Base-by-base conservation (phyloP, 108 stramenopile genomes). In the Pseudonitzschia multiseries region DNA sequence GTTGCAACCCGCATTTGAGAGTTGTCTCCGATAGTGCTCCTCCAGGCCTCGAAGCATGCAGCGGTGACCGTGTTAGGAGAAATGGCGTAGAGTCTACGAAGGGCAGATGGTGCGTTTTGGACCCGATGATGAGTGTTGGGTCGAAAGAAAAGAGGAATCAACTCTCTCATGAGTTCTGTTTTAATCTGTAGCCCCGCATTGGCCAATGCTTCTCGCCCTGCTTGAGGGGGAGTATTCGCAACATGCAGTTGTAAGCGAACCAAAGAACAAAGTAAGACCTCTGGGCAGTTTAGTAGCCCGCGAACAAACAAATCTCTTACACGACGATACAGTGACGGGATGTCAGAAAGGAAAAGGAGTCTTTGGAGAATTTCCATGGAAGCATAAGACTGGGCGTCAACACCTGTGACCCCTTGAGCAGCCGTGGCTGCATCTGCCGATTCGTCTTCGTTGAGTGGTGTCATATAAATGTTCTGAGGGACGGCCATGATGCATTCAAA, bases 141-240 rank as follows among this genome's bases (percentile, higher is more conserved):
- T 68, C 88, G 82, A 77, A 98, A 98, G 79, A 96, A 96, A 20
- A 95, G 68, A 0, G 95, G 95, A 66, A 96, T 94, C 64, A 98
- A 85, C 67, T 94, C 91, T 50, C 90, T 70, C 92, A 98, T 96
- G 67, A 96, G 68, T 70, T 98, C 97, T 53, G 81, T 82, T 77
- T 91, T 94, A 51, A 96, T 79, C 67, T 89, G 87, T 80, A 84
- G 82, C 0, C 92, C 95, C 2, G 89, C 91, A 69, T 85, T 76
- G 61, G 82, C 86, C 73, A 74, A 56, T 21, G 46, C 72, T 24
- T 77, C 76, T 57, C 74, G 71, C 43, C 81, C 81, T 54, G 70
- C 60, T 50, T 70, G 73, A 18, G 65, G 29, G 63, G 26, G 83
- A 18, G 70, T 68, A 44, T 74, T 79, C 2, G 81, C 81, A 20